Conservation (phyloP, 768 basidiomycete species). For the Neoboletus magnificus region DNA sequence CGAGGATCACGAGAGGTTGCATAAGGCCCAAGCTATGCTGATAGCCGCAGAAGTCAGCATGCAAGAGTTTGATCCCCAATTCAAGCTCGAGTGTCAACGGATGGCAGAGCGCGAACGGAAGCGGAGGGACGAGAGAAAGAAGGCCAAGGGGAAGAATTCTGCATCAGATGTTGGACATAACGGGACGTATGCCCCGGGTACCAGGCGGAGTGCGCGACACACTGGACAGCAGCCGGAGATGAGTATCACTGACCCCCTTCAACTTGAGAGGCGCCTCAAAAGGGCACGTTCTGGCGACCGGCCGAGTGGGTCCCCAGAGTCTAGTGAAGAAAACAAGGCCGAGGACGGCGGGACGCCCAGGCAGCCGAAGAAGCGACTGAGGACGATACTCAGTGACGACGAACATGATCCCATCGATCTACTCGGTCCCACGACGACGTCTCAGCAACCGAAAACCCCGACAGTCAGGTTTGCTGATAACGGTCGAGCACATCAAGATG, state of each 20-base stretch:
- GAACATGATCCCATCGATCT: constrained; percentile 51
- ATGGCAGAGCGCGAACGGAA: constrained; percentile 78
- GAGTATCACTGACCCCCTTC: constrained; percentile 68
- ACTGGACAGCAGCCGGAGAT: constrained; percentile 73
- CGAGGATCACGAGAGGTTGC: constrained; percentile 71
- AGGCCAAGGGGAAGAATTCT: constrained; percentile 33
- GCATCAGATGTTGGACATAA: constrained; percentile 26
- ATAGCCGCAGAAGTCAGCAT: constrained; percentile 83
- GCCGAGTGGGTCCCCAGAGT: constrained; percentile 45
- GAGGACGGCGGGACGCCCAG: constrained; percentile 37
- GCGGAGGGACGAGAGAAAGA: constrained; percentile 51
- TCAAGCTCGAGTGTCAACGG: constrained; percentile 79
- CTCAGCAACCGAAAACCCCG: constrained; percentile 34
- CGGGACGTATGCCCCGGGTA: constrained; percentile 44
- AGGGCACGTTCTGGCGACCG: constrained; percentile 60
- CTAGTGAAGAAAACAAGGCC: constrained; percentile 42
- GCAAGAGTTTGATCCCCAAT: constrained; percentile 77
- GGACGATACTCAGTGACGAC: constrained; percentile 42
- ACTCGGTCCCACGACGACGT: constrained; percentile 15
- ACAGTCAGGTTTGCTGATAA: constrained; percentile 52
- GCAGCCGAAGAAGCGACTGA: constrained; percentile 54
- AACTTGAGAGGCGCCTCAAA: constrained; percentile 73
- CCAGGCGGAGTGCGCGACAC: constrained; percentile 67
- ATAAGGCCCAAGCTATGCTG: constrained; percentile 86
- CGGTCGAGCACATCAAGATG: constrained; percentile 15